Evolutionary conservation across 495 filamentous ascomycete genomes (phyloP), one percentile per base, ranked within the genome.

Genomic region (Penicillium simplicissimum): DNA sequence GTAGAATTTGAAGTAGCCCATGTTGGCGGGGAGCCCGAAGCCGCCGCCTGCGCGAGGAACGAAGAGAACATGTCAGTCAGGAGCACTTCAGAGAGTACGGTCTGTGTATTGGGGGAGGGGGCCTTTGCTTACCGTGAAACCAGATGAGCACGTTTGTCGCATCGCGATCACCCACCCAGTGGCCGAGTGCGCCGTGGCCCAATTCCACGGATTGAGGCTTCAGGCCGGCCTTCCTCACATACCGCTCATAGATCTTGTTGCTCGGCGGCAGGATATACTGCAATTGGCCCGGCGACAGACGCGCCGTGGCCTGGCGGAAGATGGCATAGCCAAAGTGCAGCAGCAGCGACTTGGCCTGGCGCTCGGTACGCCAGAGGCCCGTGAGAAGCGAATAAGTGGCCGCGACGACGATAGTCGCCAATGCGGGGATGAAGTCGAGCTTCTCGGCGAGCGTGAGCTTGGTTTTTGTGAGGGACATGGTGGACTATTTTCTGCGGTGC

Each of bases 101-200:
- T 55, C 35, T 56, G 25, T 28, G 25, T 2, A 15, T 0, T 58
- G 37, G 38, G 23, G 49, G n/a, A n/a, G n/a, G 13, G n/a, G 9
- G 5, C 4, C 34, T 10, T 1, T 33, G 8, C 76, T 40, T 52
- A 85, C 83, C 87, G 58, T 87, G 85, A 60, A 81, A 85, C 73
- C 82, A 88, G 36, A 89, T 60, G 21, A 90, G 63, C 13, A 85
- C 69, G 56, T 86, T 81, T 60, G 82, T 71, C 5, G 85, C 83
- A 59, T 75, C 73, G 36, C 70, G 72, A 48, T 78, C 69, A 0
- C 87, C 87, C 7, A 88, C 60, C 87, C 87, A 89, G 62, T 86
- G 83, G 13, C 83, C 85, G 56, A 75, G 67, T 0, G 78, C 81
- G n/a, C 84, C 85, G 45, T 81, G 68, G 35, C 74, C 70, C 25